Conservation (phyloP, 2,329 filamentous ascomycete species). For the Colletotrichum tropicicola region DNA sequence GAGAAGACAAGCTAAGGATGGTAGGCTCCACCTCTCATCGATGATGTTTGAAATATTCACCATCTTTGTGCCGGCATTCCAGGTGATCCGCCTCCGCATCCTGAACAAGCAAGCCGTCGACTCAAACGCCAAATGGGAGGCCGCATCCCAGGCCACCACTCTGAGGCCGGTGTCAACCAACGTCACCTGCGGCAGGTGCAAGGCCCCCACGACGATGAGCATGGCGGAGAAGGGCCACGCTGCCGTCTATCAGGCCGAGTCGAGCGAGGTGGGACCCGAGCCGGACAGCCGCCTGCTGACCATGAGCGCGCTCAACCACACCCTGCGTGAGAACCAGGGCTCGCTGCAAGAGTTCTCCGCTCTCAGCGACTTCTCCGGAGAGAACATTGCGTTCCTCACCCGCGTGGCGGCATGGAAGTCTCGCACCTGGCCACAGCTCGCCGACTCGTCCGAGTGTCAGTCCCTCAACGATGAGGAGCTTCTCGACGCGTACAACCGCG, state of each 20-base stretch:
- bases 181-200: constrained; percentile 28
- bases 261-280: constrained; percentile 15
- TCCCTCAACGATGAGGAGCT: neutral
- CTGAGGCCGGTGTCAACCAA: constrained; percentile 23
- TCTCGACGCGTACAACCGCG: constrained; percentile 49
- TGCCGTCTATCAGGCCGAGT: constrained; percentile 30
- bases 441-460: neutral
- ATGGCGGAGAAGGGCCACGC: constrained; percentile 42
- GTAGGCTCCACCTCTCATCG: constrained; percentile 58
- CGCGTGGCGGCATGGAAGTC: constrained; percentile 55
- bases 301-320: constrained; percentile 60
- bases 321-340: constrained; percentile 53
- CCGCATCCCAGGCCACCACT: constrained; percentile 35
- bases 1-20: neutral
- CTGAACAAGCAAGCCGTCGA: constrained; percentile 35
- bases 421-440: neutral
- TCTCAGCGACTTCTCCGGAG: constrained; percentile 63
- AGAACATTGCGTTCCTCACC: constrained; percentile 66
- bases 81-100: constrained; percentile 37
- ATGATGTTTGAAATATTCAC: constrained; percentile 64
- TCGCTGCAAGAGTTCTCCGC: constrained; percentile 62
- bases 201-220: constrained; percentile 27
- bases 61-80: constrained; percentile 57
- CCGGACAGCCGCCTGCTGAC: constrained; percentile 55
- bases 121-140: constrained; percentile 41